These are phyloP conservation scores for Podaxis rugospora DNA, from an alignment of 768 basidiomycete genomes.

Conservation along the genomic window DNA sequence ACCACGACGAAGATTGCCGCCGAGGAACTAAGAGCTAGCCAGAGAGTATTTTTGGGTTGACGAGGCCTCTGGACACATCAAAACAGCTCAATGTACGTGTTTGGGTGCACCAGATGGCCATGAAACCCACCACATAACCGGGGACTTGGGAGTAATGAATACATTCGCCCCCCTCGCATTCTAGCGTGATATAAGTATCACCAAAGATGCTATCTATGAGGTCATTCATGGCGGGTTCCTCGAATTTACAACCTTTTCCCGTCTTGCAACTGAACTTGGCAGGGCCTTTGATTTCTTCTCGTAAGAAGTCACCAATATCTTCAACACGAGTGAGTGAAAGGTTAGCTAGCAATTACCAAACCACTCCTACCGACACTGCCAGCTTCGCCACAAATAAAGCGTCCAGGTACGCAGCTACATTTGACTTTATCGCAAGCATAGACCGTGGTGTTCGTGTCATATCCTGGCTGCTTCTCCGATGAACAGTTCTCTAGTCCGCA, in stretches of 20 bases:
- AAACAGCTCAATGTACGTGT: not conserved
- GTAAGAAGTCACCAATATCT: slow-evolving; percentile 95
- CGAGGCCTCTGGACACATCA: slow-evolving; percentile 51
- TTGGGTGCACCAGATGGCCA: not conserved
- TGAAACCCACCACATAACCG: slow-evolving; percentile 66
- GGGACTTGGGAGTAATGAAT: slow-evolving; percentile 92
- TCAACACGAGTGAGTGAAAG: not conserved
- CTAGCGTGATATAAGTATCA: slow-evolving; percentile 82
- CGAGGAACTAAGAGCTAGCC: slow-evolving; percentile 83
- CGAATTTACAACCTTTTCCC: slow-evolving; percentile 78
- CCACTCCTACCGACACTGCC: slow-evolving; percentile 78
- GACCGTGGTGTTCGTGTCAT: slow-evolving; percentile 64
- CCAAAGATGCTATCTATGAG: slow-evolving; percentile 94
- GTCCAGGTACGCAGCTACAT: slow-evolving; percentile 89
- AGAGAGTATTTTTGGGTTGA: slow-evolving; percentile 77
- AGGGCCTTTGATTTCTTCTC: slow-evolving; percentile 86
- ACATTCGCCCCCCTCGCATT: slow-evolving; percentile 90
- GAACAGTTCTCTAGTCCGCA: slow-evolving; percentile 77
- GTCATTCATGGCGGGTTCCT: slow-evolving; percentile 95
- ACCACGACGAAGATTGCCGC: slow-evolving; percentile 75
- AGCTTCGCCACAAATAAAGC: slow-evolving; percentile 94
- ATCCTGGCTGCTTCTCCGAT: slow-evolving; percentile 42
- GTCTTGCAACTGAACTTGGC: slow-evolving; percentile 77
- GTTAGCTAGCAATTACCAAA: not conserved
- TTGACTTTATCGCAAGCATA: slow-evolving; percentile 83